phyloP scores from a whole-genome alignment of 306 rosid genomes.

The Cucurbita argyrosperma region DNA sequence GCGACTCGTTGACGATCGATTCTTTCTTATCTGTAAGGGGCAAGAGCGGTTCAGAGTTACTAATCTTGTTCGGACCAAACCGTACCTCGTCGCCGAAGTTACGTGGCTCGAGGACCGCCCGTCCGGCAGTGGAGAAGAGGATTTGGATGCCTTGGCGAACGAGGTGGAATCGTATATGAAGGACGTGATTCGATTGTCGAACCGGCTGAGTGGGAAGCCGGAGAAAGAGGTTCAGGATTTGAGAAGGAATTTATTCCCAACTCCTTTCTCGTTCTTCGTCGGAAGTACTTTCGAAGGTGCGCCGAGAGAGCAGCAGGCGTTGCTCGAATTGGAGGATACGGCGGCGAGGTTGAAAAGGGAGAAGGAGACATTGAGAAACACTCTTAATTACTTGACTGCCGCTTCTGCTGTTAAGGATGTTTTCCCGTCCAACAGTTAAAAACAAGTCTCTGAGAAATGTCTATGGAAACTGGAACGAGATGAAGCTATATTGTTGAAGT shows the following conservation, averaged over 20 bases:
- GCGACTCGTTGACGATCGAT: slow-evolving; percentile 85
- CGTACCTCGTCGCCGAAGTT: slow-evolving; percentile 82
- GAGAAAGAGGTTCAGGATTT: slow-evolving; percentile 92
- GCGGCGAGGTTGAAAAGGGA: slow-evolving; percentile 68
- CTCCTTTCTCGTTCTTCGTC: slow-evolving; percentile 89
- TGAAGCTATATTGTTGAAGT: slow-evolving; percentile 7
- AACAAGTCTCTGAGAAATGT: background rate
- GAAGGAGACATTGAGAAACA: slow-evolving; percentile 83
- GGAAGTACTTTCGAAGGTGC: slow-evolving; percentile 98
- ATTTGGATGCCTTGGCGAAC: slow-evolving; percentile 45
- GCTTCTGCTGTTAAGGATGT: slow-evolving; percentile 97
- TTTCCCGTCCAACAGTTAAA: slow-evolving; percentile 47
- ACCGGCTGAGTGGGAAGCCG: slow-evolving; percentile 75
- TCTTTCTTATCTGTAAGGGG: slow-evolving; percentile 88
- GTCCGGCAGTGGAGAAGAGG: slow-evolving; percentile 45
- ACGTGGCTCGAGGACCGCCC: slow-evolving; percentile 94
- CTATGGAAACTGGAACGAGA: background rate
- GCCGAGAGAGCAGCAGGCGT: slow-evolving; percentile 91
- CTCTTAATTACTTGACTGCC: slow-evolving; percentile 85
- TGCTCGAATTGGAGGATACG: slow-evolving; percentile 89
- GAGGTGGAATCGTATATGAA: slow-evolving; percentile 85
- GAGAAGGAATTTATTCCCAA: slow-evolving; percentile 76
- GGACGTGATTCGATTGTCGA: slow-evolving; percentile 84
- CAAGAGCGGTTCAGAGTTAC: slow-evolving; percentile 86
- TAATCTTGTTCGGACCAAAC: slow-evolving; percentile 62